phyloP scores from a whole-genome alignment of 768 basidiomycete genomes.

The Grammothele lineata region DNA sequence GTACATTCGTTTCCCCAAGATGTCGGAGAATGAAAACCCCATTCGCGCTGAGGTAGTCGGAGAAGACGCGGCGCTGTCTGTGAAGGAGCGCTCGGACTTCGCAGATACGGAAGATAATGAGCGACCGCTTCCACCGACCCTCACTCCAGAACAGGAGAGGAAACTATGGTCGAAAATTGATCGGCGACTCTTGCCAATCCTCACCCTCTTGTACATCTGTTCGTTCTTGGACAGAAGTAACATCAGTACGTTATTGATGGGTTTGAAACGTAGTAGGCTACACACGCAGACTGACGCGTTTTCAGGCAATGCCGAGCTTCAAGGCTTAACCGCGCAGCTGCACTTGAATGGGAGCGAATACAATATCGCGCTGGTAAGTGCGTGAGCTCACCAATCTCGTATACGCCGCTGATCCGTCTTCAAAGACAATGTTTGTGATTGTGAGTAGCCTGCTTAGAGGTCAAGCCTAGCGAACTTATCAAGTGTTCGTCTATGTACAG shows the following conservation, averaged over 20 bases:
- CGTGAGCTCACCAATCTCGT: background rate
- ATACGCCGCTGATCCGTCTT: background rate
- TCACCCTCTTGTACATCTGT: slow-evolving; percentile 28
- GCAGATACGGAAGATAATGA: slow-evolving; percentile 43
- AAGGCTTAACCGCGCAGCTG: slow-evolving; percentile 53
- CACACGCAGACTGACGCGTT: background rate
- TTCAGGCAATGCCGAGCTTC: slow-evolving; percentile 25
- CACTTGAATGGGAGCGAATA: slow-evolving; percentile 55
- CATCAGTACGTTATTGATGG: slow-evolving; percentile 13
- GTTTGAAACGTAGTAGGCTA: background rate
- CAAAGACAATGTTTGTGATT: slow-evolving; percentile 67
- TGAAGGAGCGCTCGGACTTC: too few relatives aligned
- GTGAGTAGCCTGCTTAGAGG: slow-evolving; percentile 32
- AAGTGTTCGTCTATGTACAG: slow-evolving; percentile 22
- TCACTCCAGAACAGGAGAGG: slow-evolving; percentile 49
- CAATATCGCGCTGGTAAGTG: slow-evolving; percentile 58
- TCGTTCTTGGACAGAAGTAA: slow-evolving; percentile 27
- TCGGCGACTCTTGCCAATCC: slow-evolving; percentile 26
- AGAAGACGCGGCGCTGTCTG: too few relatives aligned
- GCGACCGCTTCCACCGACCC: slow-evolving; percentile 40
- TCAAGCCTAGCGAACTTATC: background rate
- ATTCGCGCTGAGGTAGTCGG: too few relatives aligned
- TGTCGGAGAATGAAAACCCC: too few relatives aligned
- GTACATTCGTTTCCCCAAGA: too few relatives aligned
- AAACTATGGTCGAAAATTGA: slow-evolving; percentile 28